These are phyloP conservation scores for Silene coronaria DNA, from an alignment of 179 eudicot species.

Conservation along the genomic window DNA sequence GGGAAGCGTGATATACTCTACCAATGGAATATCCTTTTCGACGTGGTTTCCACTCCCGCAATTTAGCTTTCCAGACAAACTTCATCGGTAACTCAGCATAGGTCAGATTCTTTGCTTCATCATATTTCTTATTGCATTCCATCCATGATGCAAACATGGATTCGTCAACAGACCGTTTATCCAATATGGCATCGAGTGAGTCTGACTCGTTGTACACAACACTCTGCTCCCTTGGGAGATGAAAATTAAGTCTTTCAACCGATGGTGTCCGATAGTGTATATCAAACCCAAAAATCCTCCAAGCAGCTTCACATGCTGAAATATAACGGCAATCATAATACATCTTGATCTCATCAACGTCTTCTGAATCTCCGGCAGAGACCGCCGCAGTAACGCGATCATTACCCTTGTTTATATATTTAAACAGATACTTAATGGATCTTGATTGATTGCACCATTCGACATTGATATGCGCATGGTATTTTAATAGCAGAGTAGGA, in stretches of 20 bases:
- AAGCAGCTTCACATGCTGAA: background rate
- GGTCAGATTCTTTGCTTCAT: background rate
- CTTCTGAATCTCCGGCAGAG: background rate
- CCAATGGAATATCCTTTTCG: background rate
- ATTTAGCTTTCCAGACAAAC: background rate
- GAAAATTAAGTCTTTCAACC: background rate
- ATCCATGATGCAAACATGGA: background rate
- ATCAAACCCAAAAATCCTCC: background rate
- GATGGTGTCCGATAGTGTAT: background rate
- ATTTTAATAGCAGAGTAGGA: background rate
- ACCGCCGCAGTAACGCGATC: background rate
- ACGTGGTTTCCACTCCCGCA: background rate
- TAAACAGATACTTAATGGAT: background rate
- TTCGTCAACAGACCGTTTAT: background rate
- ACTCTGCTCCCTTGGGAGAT: background rate
- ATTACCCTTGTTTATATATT: background rate
- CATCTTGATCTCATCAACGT: background rate
- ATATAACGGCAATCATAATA: background rate
- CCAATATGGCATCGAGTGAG: too few relatives aligned
- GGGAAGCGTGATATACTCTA: background rate
- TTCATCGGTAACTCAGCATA: background rate
- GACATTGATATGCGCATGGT: too few relatives aligned
- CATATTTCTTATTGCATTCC: background rate
- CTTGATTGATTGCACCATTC: background rate
- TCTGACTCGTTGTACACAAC: background rate